These are phyloP conservation scores for Leccinum disarticulatum DNA, from an alignment of 768 basidiomycete species.

Conservation along the genomic window DNA sequence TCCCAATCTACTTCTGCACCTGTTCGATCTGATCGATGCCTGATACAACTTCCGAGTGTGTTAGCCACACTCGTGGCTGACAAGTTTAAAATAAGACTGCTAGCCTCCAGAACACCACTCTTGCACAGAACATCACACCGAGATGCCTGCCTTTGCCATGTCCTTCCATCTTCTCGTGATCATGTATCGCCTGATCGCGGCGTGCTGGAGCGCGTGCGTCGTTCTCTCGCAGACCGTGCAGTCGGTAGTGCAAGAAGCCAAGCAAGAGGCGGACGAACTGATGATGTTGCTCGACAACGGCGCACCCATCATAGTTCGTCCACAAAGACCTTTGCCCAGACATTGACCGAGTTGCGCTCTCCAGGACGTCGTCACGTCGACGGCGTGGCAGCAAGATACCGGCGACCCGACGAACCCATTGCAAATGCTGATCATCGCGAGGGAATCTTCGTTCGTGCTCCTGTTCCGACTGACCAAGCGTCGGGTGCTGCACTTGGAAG, in stretches of 20 bases:
- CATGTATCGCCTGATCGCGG: constrained; percentile 1
- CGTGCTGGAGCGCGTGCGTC: constrained; percentile 13
- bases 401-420: not conserved
- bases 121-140: not conserved
- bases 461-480: constrained; percentile 18
- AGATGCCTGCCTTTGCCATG: not conserved
- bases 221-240: constrained; percentile 12
- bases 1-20: too few species aligned
- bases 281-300: constrained; percentile 14
- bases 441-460: constrained; percentile 19
- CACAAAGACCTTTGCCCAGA: too few species aligned
- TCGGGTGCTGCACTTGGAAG: constrained; percentile 25
- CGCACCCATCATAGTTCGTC: not conserved
- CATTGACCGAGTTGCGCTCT: too few species aligned
- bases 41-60: not conserved
- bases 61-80: not conserved
- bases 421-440: constrained; percentile 24
- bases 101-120: not conserved
- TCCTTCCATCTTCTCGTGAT: constrained; percentile 6
- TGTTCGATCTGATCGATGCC: too few species aligned
- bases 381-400: not conserved
- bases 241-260: constrained; percentile 11
- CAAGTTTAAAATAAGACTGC: not conserved
- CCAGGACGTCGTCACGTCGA: constrained; percentile 10
- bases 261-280: constrained; percentile 17